Evolutionary conservation across 1,139 yeast species (phyloP), one percentile per base, ranked within the genome.

Genomic region (Geotrichum aggregatum): DNA sequence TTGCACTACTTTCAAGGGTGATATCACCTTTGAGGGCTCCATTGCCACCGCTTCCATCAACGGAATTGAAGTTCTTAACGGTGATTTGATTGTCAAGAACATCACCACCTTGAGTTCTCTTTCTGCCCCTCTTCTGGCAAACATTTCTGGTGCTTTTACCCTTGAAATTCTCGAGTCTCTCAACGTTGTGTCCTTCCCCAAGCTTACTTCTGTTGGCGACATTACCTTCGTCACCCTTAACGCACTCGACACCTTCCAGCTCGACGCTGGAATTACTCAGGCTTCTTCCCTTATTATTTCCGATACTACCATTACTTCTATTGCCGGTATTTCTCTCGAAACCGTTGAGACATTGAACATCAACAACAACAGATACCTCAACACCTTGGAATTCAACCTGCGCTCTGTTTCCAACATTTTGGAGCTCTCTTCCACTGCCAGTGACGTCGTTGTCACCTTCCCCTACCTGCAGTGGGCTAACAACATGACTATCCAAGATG

Each of bases 381-480:
- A 76, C 63, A 92, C 87, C 60, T 73, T 86, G 58, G 77, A 85
- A 64, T 80, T 85, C 69, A 82, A 82, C 62, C 80, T 92, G 71
- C 73, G 81, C 70, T 73, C 83, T 59, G 95, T 89, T 59, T 80
- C 92, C 59, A 80, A 80, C 70, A 70, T 82, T 60, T 76, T 92
- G 66, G 82, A 84, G 63, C 82, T 92, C 68, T 81, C 96, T 59
- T 85, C 79, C 78, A 92, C 92, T 76, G 87, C 95, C 66, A 83
- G 82, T 59, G 73, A 79, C 58, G 86, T 91, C 63, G 82, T 84
- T 70, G 86, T 88, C 11, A 69, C 77, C 19, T 75, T 92, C 64
- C 87, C 95, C 26, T 71, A 78, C 66, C 82, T 92, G 71, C 66
- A 76, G 59, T 79, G 88, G 82, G 97, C 96, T 61, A 85, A 86